Evolutionary conservation across 495 filamentous ascomycete species (phyloP), one percentile per base, ranked within the genome.

Genomic region (Daldinia grandis): DNA sequence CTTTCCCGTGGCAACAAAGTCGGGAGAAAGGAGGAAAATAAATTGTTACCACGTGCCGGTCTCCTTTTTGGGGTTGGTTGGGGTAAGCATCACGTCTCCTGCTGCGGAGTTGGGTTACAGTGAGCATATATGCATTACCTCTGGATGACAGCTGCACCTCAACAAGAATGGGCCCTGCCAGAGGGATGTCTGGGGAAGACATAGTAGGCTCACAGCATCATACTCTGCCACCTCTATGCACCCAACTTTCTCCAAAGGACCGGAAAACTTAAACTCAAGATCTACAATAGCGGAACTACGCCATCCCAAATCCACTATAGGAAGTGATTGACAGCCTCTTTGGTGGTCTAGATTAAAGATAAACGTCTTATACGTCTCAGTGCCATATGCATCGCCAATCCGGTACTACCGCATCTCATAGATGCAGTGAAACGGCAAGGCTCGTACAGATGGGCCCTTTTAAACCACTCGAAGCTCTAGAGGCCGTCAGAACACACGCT

Each of bases 41-140:
- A 35, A 74, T 74, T 72, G 40, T 42, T 65, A 57, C 72, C 72
- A 74, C 72, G 72, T 74, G 72, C 64, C 59, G 35, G 60, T 62
- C 51, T 62, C 57, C 64, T 55, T 64, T 70, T 74, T 44, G 62
- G 58, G 37, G 59, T 53, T 66, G 67, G 55, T 67, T 67, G 58
- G 42, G 42, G 62, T 53, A 44, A 47, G 35, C 59, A 24, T 15
- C 24, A 28, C 30, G 55, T 63, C 24, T 24, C 24, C 49, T 58
- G 30, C 17, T 58, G 35, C 21, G 15, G 17, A 51, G 62, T 61
- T 49, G 33, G 54, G 68, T 71, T 66, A 38, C 60, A 72, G 44
- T 24, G 37, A 55, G 49, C 37, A 62, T 51, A 38, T 42, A 68
- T 68, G 63, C 62, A 61, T 44, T 62, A 38, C n/a, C 64, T 63